Evolutionary conservation across 179 eudicot species (phyloP).

Genomic region (Beta corolliflora): DNA sequence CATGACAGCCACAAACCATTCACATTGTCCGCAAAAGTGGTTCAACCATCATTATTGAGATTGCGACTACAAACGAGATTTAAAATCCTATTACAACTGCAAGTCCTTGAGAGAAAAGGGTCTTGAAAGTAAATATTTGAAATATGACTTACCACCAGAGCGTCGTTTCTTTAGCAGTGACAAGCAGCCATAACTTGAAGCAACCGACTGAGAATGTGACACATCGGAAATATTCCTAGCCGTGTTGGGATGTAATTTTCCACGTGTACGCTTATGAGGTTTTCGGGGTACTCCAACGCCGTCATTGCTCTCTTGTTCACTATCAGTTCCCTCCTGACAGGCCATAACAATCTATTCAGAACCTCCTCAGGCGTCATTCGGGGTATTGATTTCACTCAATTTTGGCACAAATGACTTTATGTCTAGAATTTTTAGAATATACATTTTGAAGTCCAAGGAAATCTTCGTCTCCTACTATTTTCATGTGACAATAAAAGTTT

Average conservation of each 20-base stretch:
- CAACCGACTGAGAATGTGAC: conserved; percentile 48
- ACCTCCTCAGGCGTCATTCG: not conserved
- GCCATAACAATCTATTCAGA: conserved; percentile 18
- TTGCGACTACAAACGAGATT: not conserved
- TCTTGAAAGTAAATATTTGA: not conserved
- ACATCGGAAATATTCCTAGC: conserved; percentile 45
- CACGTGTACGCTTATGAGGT: conserved; percentile 70
- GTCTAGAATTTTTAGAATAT: not conserved
- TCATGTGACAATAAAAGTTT: not conserved
- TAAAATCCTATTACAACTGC: not conserved
- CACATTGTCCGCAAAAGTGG: not conserved
- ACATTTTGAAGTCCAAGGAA: not conserved
- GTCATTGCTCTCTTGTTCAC: conserved; percentile 95
- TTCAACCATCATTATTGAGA: not conserved
- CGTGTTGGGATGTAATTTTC: conserved; percentile 50
- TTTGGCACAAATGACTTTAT: not conserved
- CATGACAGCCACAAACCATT: not conserved
- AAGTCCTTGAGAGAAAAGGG: not conserved
- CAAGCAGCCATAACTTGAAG: conserved; percentile 69
- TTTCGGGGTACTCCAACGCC: conserved; percentile 64
- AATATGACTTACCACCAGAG: conserved; percentile 58
- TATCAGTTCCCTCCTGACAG: conserved; percentile 86
- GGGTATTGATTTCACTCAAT: not conserved
- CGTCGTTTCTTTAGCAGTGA: conserved; percentile 79
- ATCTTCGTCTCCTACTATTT: not conserved